These are phyloP conservation scores for Cenchrus purpureus DNA, from an alignment of 176 grass and related monocot genomes.

Conservation along the genomic window DNA sequence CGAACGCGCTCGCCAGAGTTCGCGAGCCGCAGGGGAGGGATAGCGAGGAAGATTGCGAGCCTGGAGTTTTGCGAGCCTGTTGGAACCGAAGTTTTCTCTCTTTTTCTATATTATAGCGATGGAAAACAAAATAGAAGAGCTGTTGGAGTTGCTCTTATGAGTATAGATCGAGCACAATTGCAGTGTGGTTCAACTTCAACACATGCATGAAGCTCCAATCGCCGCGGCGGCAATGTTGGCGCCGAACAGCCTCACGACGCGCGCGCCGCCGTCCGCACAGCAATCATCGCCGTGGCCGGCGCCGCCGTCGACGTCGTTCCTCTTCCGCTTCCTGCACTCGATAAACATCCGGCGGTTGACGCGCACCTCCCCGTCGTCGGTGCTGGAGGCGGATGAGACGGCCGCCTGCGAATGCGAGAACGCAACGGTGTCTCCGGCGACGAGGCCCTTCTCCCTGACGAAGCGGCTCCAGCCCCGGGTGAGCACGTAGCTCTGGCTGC, in stretches of 20 bases:
- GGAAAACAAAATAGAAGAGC: too few species aligned
- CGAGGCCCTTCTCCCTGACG: conserved; percentile 79
- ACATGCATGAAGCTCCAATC: too few species aligned
- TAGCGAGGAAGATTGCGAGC: too few species aligned
- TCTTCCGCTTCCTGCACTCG: conserved; percentile 15
- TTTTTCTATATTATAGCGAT: too few species aligned
- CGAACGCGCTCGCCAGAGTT: too few species aligned
- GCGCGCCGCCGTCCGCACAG: neutral
- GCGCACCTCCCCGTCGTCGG: neutral
- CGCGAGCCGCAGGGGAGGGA: too few species aligned
- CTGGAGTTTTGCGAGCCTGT: too few species aligned
- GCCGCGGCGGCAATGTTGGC: neutral
- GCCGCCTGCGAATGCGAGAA: conserved; percentile 8
- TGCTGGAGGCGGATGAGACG: neutral
- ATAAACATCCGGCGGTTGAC: conserved; percentile 9
- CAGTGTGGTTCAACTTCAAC: neutral
- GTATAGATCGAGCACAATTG: neutral
- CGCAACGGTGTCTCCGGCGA: conserved; percentile 29
- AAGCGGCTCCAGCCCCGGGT: conserved; percentile 96
- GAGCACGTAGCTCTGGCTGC: conserved; percentile 95
- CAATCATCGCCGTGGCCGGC: neutral
- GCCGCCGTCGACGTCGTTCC: neutral
- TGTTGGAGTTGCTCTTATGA: too few species aligned
- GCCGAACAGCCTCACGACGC: conserved; percentile 30
- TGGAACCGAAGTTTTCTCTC: too few species aligned